Percentiles rank a stretch among this genome's conserved stretches.
Conservation (phyloP, 176 grass and related monocot species). For the Carex pumila region DNA sequence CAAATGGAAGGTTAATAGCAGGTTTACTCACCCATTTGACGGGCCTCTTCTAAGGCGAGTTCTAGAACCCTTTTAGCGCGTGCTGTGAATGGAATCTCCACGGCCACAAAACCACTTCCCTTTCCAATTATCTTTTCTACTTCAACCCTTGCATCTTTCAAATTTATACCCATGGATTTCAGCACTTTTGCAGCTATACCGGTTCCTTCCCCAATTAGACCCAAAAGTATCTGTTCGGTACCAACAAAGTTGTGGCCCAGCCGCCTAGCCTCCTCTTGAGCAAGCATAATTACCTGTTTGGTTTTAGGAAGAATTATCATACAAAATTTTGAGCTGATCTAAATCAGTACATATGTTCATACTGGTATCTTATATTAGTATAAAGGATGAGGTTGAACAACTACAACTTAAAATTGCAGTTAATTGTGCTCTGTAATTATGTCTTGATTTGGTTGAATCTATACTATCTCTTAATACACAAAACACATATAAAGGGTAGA, state of each 20-base stretch:
- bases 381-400: background rate
- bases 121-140: constrained; percentile 95
- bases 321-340: background rate
- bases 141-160: constrained; percentile 91
- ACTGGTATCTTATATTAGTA: background rate
- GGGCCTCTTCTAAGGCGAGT: constrained; percentile 84
- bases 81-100: constrained; percentile 92
- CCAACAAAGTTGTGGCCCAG: constrained; percentile 91
- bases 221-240: constrained; percentile 85
- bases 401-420: background rate
- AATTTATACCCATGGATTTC: constrained; percentile 98
- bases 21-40: constrained; percentile 58
- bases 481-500: background rate
- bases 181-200: constrained; percentile 97
- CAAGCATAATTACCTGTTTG: constrained; percentile 65
- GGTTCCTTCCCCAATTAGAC: constrained; percentile 81
- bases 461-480: background rate
- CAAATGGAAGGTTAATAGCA: background rate
- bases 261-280: constrained; percentile 87
- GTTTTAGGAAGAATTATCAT: background rate
- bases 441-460: background rate
- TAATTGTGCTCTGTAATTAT: background rate
- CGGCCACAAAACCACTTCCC: constrained; percentile 88
- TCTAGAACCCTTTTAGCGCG: constrained; percentile 83
- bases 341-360: background rate